Percentiles rank a stretch among this genome's conserved stretches.
Conservation (phyloP, 352 stramenopile genomes). For the Pythium sp. region DNA sequence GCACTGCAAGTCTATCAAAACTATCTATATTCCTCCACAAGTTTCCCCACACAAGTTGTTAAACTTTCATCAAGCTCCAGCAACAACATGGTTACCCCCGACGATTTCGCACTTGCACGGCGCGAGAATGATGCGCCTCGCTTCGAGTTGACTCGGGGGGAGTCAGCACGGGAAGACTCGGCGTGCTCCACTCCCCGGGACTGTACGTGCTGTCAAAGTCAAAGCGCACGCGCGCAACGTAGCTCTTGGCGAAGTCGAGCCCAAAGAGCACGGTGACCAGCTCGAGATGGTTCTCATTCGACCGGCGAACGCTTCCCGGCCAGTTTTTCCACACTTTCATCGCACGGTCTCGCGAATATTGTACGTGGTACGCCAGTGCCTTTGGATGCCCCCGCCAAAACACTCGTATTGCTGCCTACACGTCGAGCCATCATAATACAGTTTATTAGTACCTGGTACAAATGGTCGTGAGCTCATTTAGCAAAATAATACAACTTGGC, state of each 20-base stretch:
- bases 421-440: not conserved
- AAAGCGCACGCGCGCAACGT: slow-evolving; percentile 70
- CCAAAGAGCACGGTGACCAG: slow-evolving; percentile 63
- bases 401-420: slow-evolving; percentile 59
- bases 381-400: slow-evolving; percentile 54
- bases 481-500: not conserved
- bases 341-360: slow-evolving; percentile 69
- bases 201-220: slow-evolving; percentile 48
- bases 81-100: not conserved
- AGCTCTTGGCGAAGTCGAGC: slow-evolving; percentile 72
- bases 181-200: slow-evolving; percentile 56
- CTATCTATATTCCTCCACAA: not conserved
- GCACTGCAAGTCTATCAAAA: not conserved
- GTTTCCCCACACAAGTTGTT: not conserved
- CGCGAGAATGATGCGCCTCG: not conserved
- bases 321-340: slow-evolving; percentile 84
- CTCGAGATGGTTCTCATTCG: slow-evolving; percentile 48
- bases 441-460: not conserved
- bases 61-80: not conserved
- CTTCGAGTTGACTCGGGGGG: slow-evolving; percentile 20
- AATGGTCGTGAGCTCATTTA: not conserved
- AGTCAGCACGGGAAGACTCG: slow-evolving; percentile 48
- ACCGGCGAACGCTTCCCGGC: slow-evolving; percentile 42
- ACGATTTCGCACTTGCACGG: slow-evolving; percentile 4
- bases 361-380: slow-evolving; percentile 55